These are phyloP conservation scores for Suillus americanus DNA, from an alignment of 768 basidiomycete species.

Conservation along the genomic window DNA sequence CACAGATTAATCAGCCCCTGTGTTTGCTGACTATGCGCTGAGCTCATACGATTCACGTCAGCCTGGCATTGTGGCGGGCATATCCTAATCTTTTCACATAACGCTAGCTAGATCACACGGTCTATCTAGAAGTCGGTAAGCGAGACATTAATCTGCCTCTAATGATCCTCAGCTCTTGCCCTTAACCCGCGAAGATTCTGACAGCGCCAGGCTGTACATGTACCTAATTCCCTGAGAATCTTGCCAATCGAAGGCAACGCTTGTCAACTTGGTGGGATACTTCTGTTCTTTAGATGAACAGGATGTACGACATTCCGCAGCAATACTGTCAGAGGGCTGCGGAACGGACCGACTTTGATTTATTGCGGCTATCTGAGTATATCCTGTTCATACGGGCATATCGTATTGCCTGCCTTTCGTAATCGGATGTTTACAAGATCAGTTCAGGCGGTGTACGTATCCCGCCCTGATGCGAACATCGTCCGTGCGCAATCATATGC, in stretches of 20 bases:
- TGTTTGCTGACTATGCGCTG: too few relatives aligned
- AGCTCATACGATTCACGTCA: not conserved
- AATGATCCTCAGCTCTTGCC: not conserved
- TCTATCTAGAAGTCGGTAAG: not conserved
- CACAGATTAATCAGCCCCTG: not conserved
- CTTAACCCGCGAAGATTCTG: not conserved
- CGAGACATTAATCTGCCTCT: not conserved
- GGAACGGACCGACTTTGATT: not conserved
- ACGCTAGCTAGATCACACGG: not conserved
- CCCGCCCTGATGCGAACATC: not conserved
- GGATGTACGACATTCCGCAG: not conserved
- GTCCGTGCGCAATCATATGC: not conserved
- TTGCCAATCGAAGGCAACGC: not conserved
- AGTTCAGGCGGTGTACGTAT: not conserved
- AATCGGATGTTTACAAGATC: not conserved
- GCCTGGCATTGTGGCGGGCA: not conserved
- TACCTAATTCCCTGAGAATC: slow-evolving; percentile 1
- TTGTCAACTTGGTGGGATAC: not conserved
- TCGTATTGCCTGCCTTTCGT: not conserved
- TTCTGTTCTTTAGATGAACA: not conserved
- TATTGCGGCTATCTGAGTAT: not conserved
- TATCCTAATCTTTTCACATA: not conserved
- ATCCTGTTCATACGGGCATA: not conserved
- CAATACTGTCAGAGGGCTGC: not conserved
- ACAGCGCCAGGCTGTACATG: not conserved